Evolutionary conservation across 805 yeast species (phyloP), one percentile per base, ranked within the genome.

Genomic region (Saccharomycodes ludwigii): DNA sequence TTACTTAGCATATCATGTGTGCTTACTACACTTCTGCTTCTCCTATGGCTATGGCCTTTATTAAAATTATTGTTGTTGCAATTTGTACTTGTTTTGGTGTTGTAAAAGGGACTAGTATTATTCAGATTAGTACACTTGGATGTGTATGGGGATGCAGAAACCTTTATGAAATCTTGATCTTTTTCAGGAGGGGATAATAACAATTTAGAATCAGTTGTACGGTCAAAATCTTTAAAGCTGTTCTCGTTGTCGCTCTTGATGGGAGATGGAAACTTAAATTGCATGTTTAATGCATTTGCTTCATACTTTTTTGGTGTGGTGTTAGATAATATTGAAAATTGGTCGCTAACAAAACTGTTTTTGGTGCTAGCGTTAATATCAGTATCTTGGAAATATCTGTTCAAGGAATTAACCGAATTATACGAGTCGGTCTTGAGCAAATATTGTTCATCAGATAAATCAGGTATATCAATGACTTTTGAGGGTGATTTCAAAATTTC

Each of bases 21-120:
- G 25, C 38, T 41, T 27, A 47, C 51, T 9, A 48, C 31, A 27
- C 58, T 52, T 36, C 46, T 44, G 19, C 52, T 50, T 28, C 58
- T 42, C 33, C 41, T 48, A 38, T 52, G 58, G n/a, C 36, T 35
- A 30, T 52, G 55, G 2, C 37, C 29, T 6, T 32, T 27, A 11
- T 13, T 17, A 8, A 12, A 16, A 11, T 29, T 37, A 6, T 20
- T 28, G n/a, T n/a, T n/a, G n/a, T n/a, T n/a, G n/a, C n/a, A n/a
- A n/a, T n/a, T n/a, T n/a, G n/a, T n/a, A n/a, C n/a, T n/a, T n/a
- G n/a, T n/a, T n/a, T n/a, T n/a, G n/a, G n/a, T n/a, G n/a, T n/a
- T n/a, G n/a, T n/a, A n/a, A n/a, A n/a, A n/a, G n/a, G n/a, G n/a
- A n/a, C n/a, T n/a, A n/a, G n/a, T n/a, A n/a, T n/a, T n/a, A n/a